These are phyloP conservation scores for Seminavis robusta DNA, from an alignment of 108 stramenopile genomes.

Conservation along the genomic window DNA sequence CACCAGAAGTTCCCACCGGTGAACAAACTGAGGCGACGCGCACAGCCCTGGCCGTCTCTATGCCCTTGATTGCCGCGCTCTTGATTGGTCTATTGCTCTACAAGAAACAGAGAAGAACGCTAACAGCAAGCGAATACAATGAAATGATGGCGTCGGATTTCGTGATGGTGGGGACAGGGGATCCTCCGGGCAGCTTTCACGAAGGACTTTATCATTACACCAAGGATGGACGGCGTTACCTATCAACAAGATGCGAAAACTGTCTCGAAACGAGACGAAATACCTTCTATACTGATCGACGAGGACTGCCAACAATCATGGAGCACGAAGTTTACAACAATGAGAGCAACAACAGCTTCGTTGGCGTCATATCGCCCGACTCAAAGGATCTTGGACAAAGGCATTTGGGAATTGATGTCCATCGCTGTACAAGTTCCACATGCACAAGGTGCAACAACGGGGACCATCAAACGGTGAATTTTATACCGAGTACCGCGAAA, in stretches of 20 bases:
- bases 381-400: slow-evolving; percentile 17
- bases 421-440: slow-evolving; percentile 34
- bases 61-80: background rate
- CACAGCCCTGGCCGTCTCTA: background rate
- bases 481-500: too few relatives aligned
- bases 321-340: slow-evolving; percentile 20
- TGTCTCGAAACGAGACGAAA: slow-evolving; percentile 28
- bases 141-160: background rate
- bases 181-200: slow-evolving; percentile 46
- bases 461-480: too few relatives aligned
- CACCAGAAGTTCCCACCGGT: background rate
- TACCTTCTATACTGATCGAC: slow-evolving; percentile 5
- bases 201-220: slow-evolving; percentile 49
- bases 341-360: background rate
- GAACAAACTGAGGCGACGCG: background rate
- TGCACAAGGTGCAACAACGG: slow-evolving; percentile 32
- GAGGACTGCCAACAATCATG: slow-evolving; percentile 22
- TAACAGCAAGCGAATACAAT: background rate
- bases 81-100: background rate
- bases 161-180: slow-evolving; percentile 33
- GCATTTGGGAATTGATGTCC: slow-evolving; percentile 37
- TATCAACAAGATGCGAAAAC: slow-evolving; percentile 37
- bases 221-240: slow-evolving; percentile 35
- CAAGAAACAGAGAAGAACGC: background rate
- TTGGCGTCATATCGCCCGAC: background rate